A percentile compares a stretch with the other conserved stretches of the same genome.
phyloP scores from a whole-genome alignment of 345 rosid species.

The Euphorbia tirucalli region DNA sequence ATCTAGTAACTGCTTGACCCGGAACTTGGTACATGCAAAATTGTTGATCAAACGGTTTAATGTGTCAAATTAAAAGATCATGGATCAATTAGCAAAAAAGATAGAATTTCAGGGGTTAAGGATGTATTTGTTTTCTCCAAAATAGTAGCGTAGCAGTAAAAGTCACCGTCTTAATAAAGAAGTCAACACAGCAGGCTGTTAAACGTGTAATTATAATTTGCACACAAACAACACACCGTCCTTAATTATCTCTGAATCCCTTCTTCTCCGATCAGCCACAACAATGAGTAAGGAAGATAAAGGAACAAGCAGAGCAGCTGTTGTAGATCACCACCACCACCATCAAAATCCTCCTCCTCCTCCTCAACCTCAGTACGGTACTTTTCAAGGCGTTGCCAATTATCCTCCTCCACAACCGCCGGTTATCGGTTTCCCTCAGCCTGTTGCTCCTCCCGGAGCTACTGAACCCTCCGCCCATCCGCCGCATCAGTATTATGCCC shows the following conservation, averaged over 20 bases:
- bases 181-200: no score
- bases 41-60: no score
- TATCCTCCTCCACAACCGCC: conserved; percentile 64
- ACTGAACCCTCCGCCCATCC: conserved; percentile 38
- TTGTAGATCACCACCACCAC: conserved; percentile 8
- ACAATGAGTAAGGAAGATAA: conserved; percentile 18
- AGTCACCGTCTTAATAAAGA: no score
- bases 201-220: no score
- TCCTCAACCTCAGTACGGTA: conserved; percentile 59
- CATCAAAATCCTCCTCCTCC: conserved; percentile 8
- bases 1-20: no score
- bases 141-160: no score
- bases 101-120: no score
- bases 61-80: no score
- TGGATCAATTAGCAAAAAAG: no score
- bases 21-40: no score
- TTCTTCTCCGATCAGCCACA: neutral
- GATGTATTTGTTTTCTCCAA: no score
- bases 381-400: conserved; percentile 93
- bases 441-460: conserved; percentile 68
- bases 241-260: neutral
- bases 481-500: conserved; percentile 46
- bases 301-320: conserved; percentile 1
- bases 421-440: conserved; percentile 86
- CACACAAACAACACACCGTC: neutral